Base-by-base conservation (phyloP, 129 eudicot species). In the Gnaphalium uliginosum region DNA sequence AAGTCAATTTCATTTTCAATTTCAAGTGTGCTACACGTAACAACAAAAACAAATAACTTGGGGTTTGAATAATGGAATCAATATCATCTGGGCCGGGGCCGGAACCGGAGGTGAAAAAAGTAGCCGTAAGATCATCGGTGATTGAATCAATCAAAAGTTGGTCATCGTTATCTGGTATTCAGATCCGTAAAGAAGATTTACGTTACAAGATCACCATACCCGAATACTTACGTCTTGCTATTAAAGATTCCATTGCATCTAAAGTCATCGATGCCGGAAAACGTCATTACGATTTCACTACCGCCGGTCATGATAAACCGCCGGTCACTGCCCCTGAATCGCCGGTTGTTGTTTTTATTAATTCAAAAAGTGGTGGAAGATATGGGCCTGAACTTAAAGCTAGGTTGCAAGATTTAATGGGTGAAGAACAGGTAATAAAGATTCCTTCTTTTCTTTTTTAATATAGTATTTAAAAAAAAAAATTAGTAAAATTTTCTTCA, bases 311-410 rank as follows among this genome's bases (percentile, higher is more conserved):
- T 2, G 85, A 74, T 7, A 71, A 76, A 22, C 63, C 81, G 23
- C 33, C 39, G 0, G 35, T 27, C 9, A 46, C 74, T 22, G 78
- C 85, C 6, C 84, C 94, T 17, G 96, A 86, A 74, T 50, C 83
- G 65, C 99, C 99, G 9, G 19, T 91, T 54, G 86, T 95, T 5
- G 96, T 95, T 14, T 95, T 95, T 37, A 78, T 95, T 30, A 95
- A 95, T 86, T 81, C 94, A 1, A 84, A 80, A 58, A 95, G 99
- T 61, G 99, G 99, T 50, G 99, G 99, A 0, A 86, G 99, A 0
- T 89, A 86, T 71, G 99, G 99, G 1, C 90, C 96, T 7, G 87
- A 82, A 19, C 88, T 95, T 21, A 89, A 76, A 74, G 84, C 72
- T 26, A 72, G 94, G 61, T 81, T 95, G 24, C 90, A 89, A 81